Percentiles rank a stretch among this genome's conserved stretches.
These are phyloP conservation scores for Psilocybe mexicana DNA, from an alignment of 1,284 basidiomycete genomes.

Conservation along the genomic window DNA sequence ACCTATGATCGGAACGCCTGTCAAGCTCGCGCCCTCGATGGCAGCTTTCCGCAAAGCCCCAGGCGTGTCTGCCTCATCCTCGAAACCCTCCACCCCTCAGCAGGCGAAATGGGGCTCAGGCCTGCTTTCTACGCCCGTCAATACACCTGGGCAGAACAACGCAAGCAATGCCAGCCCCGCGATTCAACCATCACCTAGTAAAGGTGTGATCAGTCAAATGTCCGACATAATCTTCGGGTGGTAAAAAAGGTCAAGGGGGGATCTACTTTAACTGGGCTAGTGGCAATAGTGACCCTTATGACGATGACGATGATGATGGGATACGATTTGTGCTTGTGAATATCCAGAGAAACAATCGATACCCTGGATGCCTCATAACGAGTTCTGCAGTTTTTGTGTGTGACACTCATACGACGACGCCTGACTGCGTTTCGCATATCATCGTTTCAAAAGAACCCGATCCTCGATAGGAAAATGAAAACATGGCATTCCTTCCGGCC, in stretches of 20 bases:
- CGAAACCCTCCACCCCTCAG: slow-evolving; percentile 36
- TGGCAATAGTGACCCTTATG: no score
- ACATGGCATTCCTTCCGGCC: not conserved
- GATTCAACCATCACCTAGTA: slow-evolving; percentile 41
- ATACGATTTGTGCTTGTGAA: not conserved
- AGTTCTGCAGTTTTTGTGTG: not conserved
- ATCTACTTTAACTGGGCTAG: not conserved
- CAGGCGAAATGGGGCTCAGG: slow-evolving; percentile 11
- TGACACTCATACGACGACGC: not conserved
- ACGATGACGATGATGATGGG: no score
- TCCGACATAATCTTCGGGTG: slow-evolving; percentile 79
- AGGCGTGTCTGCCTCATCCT: slow-evolving; percentile 15
- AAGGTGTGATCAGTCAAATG: slow-evolving; percentile 67
- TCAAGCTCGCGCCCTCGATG: slow-evolving; percentile 31
- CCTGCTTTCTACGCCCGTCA: slow-evolving; percentile 10
- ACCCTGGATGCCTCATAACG: not conserved
- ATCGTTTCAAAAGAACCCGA: no score
- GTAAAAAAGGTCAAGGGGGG: slow-evolving; percentile 34
- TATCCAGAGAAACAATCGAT: not conserved
- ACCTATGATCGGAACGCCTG: slow-evolving; percentile 56
- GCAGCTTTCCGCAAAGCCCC: slow-evolving; percentile 57
- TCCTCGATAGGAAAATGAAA: not conserved
- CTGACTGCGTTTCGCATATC: no score
- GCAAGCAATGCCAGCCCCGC: slow-evolving; percentile 2
- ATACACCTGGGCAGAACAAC: not conserved